These are phyloP conservation scores for Athelia sp. DNA, from an alignment of 1,284 basidiomycete species.

Conservation along the genomic window DNA sequence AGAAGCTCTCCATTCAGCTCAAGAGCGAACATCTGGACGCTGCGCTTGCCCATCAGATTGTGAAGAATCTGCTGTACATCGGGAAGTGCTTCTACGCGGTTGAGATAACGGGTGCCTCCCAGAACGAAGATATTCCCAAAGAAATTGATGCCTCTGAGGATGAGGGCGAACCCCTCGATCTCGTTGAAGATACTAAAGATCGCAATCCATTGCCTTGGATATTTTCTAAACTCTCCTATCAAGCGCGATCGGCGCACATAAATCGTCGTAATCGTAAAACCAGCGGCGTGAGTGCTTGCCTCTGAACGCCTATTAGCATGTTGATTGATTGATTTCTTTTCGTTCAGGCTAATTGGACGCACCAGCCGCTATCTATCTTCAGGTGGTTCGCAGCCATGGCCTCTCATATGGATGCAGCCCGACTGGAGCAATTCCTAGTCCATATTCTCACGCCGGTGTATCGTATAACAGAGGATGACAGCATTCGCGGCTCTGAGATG, in stretches of 20 bases:
- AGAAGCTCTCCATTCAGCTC: slow-evolving; percentile 77
- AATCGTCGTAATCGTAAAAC: slow-evolving; percentile 51
- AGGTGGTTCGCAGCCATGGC: slow-evolving; percentile 95
- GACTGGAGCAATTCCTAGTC: slow-evolving; percentile 67
- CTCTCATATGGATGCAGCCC: slow-evolving; percentile 55
- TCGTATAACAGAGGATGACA: slow-evolving; percentile 83
- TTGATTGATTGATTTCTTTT: background rate
- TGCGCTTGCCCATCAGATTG: slow-evolving; percentile 75
- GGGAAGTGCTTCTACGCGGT: slow-evolving; percentile 76
- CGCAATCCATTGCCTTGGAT: slow-evolving; percentile 82
- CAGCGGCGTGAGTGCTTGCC: slow-evolving; percentile 35
- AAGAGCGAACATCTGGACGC: slow-evolving; percentile 81
- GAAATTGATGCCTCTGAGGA: slow-evolving; percentile 29
- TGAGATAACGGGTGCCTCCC: slow-evolving; percentile 19
- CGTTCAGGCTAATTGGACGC: slow-evolving; percentile 56
- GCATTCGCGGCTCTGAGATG: slow-evolving; percentile 71
- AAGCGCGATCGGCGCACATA: slow-evolving; percentile 73
- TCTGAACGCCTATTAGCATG: background rate
- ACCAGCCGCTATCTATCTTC: slow-evolving; percentile 75
- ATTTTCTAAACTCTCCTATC: slow-evolving; percentile 91
- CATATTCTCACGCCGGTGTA: slow-evolving; percentile 88
- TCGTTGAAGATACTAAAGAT: slow-evolving; percentile 22
- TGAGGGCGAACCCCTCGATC: slow-evolving; percentile 25
- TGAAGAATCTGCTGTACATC: slow-evolving; percentile 93
- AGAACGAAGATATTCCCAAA: slow-evolving; percentile 22